Base-by-base conservation (phyloP, 139 green algal species). In the Asterochloris sp. region DNA sequence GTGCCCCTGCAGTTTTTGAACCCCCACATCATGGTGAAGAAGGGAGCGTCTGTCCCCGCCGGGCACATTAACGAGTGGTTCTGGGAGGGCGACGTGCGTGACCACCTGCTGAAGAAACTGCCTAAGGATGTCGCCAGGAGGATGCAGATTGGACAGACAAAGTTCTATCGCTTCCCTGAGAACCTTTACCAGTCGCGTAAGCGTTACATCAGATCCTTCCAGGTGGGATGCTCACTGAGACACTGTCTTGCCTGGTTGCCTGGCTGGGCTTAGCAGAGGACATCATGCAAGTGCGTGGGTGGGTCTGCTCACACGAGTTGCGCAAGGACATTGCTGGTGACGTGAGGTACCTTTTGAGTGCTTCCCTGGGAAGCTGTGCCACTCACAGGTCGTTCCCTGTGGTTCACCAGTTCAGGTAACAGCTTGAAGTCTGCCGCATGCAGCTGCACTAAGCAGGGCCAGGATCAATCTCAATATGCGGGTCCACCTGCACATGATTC, bases 31-130 rank as follows among this genome's bases (percentile, higher is more conserved):
- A 71, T 84, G 73, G 81, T 84, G 26, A 84, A 84, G 73, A 84
- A 84, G 38, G 69, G 69, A 8, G 81, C 38, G 17, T 80, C 54
- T 17, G 27, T 78, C 15, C 81, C 81, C 64, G 26, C n/a, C 26
- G 81, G 81, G 21, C 62, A 84, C 73, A 84, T 84, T 62, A 80
- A 84, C 29, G 66, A 19, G 10, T 84, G 81, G 81, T 84, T 84
- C 28, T 80, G 76, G 73, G 81, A 84, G 62, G 28, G 62, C 14
- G 76, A 61, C 21, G 17, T 84, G 61, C 74, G 80, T 26, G 73
- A 80, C 24, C 29, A 74, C 54, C 61, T 84, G 11, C 24, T 13
- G 9, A 64, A 74, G 62, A 84, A 80, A 27, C 62, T 84, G 17
- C 81, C 81, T 13, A 73, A 79, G 19, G 2, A 23, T 2, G 74